Conservation (phyloP, 129 eudicot genomes). For the Escallonia herrerae region DNA sequence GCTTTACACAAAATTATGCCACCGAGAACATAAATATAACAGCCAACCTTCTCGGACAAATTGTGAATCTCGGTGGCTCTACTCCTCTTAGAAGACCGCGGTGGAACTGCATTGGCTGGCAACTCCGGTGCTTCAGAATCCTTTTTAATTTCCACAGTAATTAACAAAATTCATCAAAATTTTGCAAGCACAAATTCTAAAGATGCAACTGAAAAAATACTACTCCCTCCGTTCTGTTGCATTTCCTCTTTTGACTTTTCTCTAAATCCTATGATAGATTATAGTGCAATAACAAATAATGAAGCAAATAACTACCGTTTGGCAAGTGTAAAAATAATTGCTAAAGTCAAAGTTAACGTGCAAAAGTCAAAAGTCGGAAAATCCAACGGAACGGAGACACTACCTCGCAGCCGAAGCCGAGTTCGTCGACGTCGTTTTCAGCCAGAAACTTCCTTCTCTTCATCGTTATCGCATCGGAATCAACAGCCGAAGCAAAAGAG, state of each 20-base stretch:
- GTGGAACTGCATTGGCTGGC: constrained; percentile 28
- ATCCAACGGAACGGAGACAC: neutral
- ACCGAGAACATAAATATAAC: neutral
- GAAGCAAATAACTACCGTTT: no score
- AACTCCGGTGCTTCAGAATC: constrained; percentile 35
- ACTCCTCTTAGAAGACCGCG: constrained; percentile 78
- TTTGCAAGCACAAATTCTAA: neutral
- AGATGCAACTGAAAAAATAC: neutral
- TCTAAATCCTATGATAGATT: no score
- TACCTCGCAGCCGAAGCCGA: constrained; percentile 38
- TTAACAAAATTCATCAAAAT: neutral
- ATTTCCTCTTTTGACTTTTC: no score
- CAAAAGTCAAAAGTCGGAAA: no score
- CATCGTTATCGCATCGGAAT: constrained; percentile 24
- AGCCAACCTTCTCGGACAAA: constrained; percentile 75
- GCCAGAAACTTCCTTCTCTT: constrained; percentile 18
- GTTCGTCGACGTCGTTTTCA: constrained; percentile 16
- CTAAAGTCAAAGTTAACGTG: no score
- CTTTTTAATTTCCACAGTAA: constrained; percentile 17
- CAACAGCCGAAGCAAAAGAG: constrained; percentile 9
- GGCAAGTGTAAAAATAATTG: no score
- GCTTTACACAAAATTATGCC: neutral
- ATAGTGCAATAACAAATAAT: no score
- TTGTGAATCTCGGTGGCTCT: constrained; percentile 94
- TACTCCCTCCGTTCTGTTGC: no score